These are phyloP conservation scores for Wickerhamiella vanderwaltii DNA, from an alignment of 805 yeast species.

Conservation along the genomic window DNA sequence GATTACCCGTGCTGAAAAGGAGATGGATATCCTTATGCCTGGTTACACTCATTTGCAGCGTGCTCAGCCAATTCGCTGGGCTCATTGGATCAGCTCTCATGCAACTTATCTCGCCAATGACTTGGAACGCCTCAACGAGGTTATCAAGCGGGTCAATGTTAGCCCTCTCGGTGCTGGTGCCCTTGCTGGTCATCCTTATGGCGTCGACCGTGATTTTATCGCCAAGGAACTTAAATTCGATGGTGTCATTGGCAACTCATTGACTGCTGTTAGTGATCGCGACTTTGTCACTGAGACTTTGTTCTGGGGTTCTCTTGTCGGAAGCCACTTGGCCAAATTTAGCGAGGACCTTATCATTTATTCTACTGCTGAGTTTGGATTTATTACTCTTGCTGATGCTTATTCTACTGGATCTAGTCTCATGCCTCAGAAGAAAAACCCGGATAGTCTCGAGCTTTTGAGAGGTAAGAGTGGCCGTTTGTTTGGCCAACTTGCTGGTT, in stretches of 20 bases:
- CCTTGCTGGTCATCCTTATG: slow-evolving; percentile 97
- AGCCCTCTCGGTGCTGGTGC: slow-evolving; percentile 97
- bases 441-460: slow-evolving; percentile 87
- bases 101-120: slow-evolving; percentile 93
- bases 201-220: slow-evolving; percentile 87
- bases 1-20: slow-evolving; percentile 63
- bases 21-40: slow-evolving; percentile 91
- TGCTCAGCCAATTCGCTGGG: slow-evolving; percentile 99
- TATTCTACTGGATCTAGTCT: slow-evolving; percentile 96
- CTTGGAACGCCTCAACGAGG: slow-evolving; percentile 68
- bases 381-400: slow-evolving; percentile 87
- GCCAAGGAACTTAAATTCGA: slow-evolving; percentile 70
- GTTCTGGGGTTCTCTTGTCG: slow-evolving; percentile 90
- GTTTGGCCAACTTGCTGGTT: slow-evolving; percentile 89
- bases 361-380: slow-evolving; percentile 96
- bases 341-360: slow-evolving; percentile 91
- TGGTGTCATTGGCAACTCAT: slow-evolving; percentile 86
- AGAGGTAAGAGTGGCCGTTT: slow-evolving; percentile 97
- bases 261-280: slow-evolving; percentile 95
- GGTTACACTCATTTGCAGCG: slow-evolving; percentile 98
- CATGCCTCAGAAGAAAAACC: slow-evolving; percentile 99
- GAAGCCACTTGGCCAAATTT: slow-evolving; percentile 91
- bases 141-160: slow-evolving; percentile 68
- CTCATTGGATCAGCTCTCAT: slow-evolving; percentile 91
- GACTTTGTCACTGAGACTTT: slow-evolving; percentile 92